Percentiles rank a stretch among this genome's conserved stretches.
Evolutionary conservation across 306 rosid species (phyloP).

Genomic region (Dryas drummondii): DNA sequence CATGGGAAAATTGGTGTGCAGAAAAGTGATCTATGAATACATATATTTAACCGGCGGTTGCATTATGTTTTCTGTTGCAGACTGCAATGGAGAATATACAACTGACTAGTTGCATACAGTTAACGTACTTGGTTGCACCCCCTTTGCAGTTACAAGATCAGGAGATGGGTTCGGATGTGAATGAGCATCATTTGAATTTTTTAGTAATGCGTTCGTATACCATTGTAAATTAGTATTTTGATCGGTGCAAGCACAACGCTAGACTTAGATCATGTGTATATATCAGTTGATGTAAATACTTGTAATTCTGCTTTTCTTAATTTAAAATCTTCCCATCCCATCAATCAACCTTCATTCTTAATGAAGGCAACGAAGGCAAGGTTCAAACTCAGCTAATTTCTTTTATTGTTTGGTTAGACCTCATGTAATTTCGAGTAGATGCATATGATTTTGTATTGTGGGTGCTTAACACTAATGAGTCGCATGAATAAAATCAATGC

Average conservation of each 20-base stretch:
- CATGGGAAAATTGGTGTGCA: not conserved
- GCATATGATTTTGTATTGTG: too few relatives aligned
- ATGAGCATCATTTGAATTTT: not conserved
- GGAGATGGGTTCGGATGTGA: not conserved
- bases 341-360: not conserved
- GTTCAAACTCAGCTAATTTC: not conserved
- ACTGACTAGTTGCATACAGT: not conserved
- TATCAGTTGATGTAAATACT: constrained; percentile 4
- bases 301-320: not conserved
- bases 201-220: not conserved
- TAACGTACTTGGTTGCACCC: constrained; percentile 16
- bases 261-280: not conserved
- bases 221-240: not conserved
- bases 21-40: not conserved
- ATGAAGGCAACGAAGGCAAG: not conserved
- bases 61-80: not conserved
- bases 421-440: not conserved
- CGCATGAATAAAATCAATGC: too few relatives aligned
- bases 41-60: not conserved
- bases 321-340: not conserved
- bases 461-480: too few relatives aligned
- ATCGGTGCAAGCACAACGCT: not conserved
- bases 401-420: not conserved
- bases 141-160: not conserved
- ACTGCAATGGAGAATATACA: not conserved